These are phyloP conservation scores for Dothistroma pini DNA, from an alignment of 2,329 filamentous ascomycete genomes.

Conservation along the genomic window DNA sequence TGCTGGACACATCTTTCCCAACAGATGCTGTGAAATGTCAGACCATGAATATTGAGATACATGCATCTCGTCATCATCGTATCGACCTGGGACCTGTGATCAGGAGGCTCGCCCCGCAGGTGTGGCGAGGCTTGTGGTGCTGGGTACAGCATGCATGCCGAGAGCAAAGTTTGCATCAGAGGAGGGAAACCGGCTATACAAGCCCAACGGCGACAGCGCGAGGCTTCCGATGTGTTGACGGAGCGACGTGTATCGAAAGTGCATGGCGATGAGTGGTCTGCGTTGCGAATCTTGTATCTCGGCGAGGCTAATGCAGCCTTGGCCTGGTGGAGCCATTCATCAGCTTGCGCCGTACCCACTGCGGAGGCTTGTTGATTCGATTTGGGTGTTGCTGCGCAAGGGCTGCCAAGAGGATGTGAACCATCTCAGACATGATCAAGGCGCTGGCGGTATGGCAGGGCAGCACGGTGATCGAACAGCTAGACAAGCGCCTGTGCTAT, in stretches of 20 bases:
- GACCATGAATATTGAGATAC: not conserved
- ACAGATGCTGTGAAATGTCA: not conserved
- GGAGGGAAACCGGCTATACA: conserved; percentile 1
- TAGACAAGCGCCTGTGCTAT: not conserved
- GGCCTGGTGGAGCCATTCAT: not conserved
- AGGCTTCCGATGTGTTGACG: not conserved
- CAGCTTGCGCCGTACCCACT: not conserved
- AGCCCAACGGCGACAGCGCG: not conserved
- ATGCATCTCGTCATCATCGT: conserved; percentile 2
- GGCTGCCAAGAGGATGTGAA: not conserved
- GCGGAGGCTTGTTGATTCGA: not conserved
- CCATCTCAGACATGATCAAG: not conserved
- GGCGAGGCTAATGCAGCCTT: not conserved
- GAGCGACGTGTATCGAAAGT: not conserved
- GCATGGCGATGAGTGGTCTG: not conserved
- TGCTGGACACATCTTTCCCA: not conserved
- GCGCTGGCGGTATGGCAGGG: not conserved
- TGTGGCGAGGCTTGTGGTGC: not conserved
- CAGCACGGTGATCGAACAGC: not conserved
- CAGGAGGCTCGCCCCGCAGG: not conserved
- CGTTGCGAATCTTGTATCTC: conserved; percentile 3
- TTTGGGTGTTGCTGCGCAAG: not conserved
- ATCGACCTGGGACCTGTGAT: conserved; percentile 1
- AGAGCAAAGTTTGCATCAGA: not conserved
- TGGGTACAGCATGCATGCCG: not conserved